Percentiles rank a stretch among this genome's conserved stretches.
phyloP scores from a whole-genome alignment of 805 yeast species.

The Vanderwaltozyma tropicalis region DNA sequence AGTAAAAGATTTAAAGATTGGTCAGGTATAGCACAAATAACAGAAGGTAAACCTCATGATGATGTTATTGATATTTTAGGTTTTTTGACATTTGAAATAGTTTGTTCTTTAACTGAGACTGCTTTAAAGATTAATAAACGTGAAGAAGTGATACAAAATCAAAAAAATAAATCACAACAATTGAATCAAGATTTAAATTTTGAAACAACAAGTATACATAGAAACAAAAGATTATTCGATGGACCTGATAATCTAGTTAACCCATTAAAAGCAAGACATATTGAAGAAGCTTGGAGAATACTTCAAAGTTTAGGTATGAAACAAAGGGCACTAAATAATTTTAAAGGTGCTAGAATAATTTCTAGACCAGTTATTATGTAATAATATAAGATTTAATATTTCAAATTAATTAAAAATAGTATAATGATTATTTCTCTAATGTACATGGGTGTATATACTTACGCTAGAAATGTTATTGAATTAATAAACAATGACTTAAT shows the following conservation, averaged over 20 bases:
- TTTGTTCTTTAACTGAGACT: slow-evolving; percentile 85
- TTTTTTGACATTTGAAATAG: slow-evolving; percentile 91
- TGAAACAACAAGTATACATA: slow-evolving; percentile 35
- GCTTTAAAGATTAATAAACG: slow-evolving; percentile 71
- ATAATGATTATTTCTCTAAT: no score
- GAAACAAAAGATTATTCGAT: slow-evolving; percentile 59
- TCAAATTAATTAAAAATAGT: no score
- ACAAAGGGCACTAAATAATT: slow-evolving; percentile 57
- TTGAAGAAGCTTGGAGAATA: slow-evolving; percentile 82
- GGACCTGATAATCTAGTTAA: slow-evolving; percentile 77
- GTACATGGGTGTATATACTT: not conserved
- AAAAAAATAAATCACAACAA: slow-evolving; percentile 29
- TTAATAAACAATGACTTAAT: slow-evolving; percentile 29
- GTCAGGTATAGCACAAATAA: slow-evolving; percentile 77
- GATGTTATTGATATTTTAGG: slow-evolving; percentile 95
- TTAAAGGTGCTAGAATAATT: slow-evolving; percentile 40
- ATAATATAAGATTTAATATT: no score
- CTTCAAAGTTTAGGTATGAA: slow-evolving; percentile 49
- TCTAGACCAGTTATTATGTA: slow-evolving; percentile 18
- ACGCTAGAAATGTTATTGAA: no score
- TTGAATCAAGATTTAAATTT: slow-evolving; percentile 26
- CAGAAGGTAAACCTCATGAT: slow-evolving; percentile 88
- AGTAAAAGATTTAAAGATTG: slow-evolving; percentile 92
- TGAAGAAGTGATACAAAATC: slow-evolving; percentile 42
- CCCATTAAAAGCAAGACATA: slow-evolving; percentile 71